Evolutionary conservation across 176 grass and related monocot species (phyloP), one percentile per base, ranked within the genome.

Genomic region (Coix lacrymajobi): DNA sequence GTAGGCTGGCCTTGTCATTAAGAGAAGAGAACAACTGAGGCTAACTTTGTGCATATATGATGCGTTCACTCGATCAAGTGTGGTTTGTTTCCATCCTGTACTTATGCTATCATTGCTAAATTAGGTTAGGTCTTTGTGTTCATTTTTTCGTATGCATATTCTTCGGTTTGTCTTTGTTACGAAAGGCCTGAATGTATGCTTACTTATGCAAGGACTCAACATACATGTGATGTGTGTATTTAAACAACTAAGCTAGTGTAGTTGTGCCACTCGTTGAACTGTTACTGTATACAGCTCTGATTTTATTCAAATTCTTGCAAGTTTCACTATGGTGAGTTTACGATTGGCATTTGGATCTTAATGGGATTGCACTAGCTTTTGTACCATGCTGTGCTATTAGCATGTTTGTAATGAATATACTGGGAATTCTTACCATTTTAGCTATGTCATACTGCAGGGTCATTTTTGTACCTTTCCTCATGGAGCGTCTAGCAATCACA

Each of bases 401-500:
- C 3, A 39, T 58, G 20, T 76, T 25, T 0, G 31, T 14, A 58
- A 26, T 39, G 51, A 3, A 38, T 76, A 38, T 25, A 76, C 51
- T 58, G 32, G 32, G 6, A 26, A 24, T 25, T 58, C 32, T 58
- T 57, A 76, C 20, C 30, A 31, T n/a, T 57, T 64, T 86, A 22
- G n/a, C 44, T 5, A n/a, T 88, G 16, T 77, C 20, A 52, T 48
- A 43, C 15, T 73, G n/a, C 62, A 94, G 92, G 39, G 72, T 78
- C 69, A 65, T 0, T 83, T 81, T 69, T 78, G 75, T 81, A 44
- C 63, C 74, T 85, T 88, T 62, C 79, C 51, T 69, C 76, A 36
- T 78, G 75, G 82, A 83, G 64, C 22, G 77, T 84, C 82, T 69
- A 64, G 32, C 73, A 87, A 74, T 25, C 40, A 78, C 2, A 89